These are phyloP conservation scores for Colletotrichum acutatum DNA, from an alignment of 2,329 filamentous ascomycete species.

Conservation along the genomic window DNA sequence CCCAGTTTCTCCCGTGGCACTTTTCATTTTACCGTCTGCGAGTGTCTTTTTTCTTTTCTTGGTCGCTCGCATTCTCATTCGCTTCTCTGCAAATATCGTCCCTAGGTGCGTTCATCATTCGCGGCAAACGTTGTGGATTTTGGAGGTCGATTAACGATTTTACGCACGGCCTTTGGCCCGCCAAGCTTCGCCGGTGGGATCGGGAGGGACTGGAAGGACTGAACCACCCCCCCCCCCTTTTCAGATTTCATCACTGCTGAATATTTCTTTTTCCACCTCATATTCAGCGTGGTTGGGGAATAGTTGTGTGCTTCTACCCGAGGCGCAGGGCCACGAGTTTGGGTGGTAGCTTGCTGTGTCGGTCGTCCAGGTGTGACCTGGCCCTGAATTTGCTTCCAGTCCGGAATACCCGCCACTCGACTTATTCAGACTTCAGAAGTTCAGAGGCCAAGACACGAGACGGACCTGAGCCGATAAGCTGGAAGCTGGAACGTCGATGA, in stretches of 20 bases:
- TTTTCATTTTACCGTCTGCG: background rate
- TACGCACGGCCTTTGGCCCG: slow-evolving; percentile 14
- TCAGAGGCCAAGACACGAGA: background rate
- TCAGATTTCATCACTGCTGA: background rate
- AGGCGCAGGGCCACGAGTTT: slow-evolving; percentile 16
- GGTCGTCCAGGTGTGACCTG: background rate
- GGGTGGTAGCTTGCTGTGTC: background rate
- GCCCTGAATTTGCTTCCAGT: background rate
- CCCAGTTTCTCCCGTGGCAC: background rate
- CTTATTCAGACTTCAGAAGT: background rate
- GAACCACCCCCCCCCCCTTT: background rate
- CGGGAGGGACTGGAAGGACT: slow-evolving; percentile 2
- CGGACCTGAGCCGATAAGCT: background rate
- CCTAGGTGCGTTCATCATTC: background rate
- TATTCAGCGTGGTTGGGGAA: slow-evolving; percentile 12
- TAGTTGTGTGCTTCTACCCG: slow-evolving; percentile 21
- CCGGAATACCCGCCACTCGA: slow-evolving; percentile 1
- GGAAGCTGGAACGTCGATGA: background rate
- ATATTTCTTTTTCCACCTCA: background rate
- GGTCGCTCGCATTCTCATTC: background rate
- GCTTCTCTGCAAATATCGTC: background rate
- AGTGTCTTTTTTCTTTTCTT: background rate
- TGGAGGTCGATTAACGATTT: background rate
- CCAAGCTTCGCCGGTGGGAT: slow-evolving; percentile 2
- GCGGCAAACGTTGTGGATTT: background rate